phyloP scores from a whole-genome alignment of 2,329 filamentous ascomycete species.

The Microsporum audouinii region DNA sequence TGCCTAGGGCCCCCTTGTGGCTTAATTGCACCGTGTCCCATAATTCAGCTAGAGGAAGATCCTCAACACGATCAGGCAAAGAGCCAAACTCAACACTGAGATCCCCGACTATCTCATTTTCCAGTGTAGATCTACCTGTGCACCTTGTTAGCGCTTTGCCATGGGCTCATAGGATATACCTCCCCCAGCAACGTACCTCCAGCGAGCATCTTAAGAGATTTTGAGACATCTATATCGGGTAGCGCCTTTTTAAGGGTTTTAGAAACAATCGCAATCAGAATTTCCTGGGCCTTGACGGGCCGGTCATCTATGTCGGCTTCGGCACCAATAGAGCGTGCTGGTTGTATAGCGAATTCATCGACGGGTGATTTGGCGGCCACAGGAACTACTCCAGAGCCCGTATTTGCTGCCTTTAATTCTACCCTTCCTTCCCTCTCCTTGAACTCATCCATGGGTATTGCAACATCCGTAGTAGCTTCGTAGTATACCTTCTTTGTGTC shows the following conservation, averaged over 20 bases:
- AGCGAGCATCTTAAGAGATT: slow-evolving; percentile 26
- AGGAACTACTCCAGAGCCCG: not conserved
- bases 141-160: slow-evolving; percentile 1
- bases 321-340: not conserved
- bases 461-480: slow-evolving; percentile 1
- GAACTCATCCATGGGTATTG: not conserved
- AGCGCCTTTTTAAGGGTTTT: slow-evolving; percentile 22
- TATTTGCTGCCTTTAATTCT: not conserved
- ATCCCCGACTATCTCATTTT: slow-evolving; percentile 38
- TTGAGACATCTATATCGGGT: slow-evolving; percentile 18
- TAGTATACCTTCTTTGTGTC: slow-evolving; percentile 19
- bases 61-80: slow-evolving; percentile 32
- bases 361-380: not conserved
- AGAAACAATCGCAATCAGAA: slow-evolving; percentile 22
- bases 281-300: slow-evolving; percentile 17
- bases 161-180: not conserved
- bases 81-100: slow-evolving; percentile 32
- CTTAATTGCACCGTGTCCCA: slow-evolving; percentile 19
- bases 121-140: slow-evolving; percentile 32
- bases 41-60: slow-evolving; percentile 27
- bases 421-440: not conserved
- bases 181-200: slow-evolving; percentile 15
- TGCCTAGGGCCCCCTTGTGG: slow-evolving; percentile 25
- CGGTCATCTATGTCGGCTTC: slow-evolving; percentile 9
- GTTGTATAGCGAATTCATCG: not conserved